Base-by-base conservation (phyloP, 805 yeast genomes). In the Pichia nakasei region DNA sequence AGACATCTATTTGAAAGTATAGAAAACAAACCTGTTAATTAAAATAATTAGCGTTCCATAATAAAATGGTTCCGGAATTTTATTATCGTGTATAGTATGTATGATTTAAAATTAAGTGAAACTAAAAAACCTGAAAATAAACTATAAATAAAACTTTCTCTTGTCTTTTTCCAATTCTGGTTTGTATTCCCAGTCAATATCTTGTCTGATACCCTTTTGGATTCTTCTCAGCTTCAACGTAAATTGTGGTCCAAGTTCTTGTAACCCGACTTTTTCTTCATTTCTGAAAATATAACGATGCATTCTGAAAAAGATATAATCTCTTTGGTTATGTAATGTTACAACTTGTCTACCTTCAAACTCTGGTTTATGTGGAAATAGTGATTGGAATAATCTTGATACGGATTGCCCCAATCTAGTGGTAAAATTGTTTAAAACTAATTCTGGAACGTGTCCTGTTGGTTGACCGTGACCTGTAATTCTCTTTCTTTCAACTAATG, bases 111-210 rank as follows among this genome's bases (percentile, higher is more conserved):
- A 34, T 22, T 13, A 40, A 9, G 13, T 19, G 15, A 15, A 19
- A 19, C 20, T 24, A n/a, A 27, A 31, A 37, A 24, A 20, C 4
- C 9, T 13, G 5, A 11, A 22, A 13, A 32, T 21, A 32, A 18
- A 15, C 13, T 45, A 91, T 53, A 91, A 67, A 59, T 87, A 82
- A 61, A 91, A 91, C 75, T 86, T 88, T 66, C 81, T 80, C 79
- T 89, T 91, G 63, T 91, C 97, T 57, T 83, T 82, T 63, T 93
- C 97, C 97, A 93, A 89, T 52, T 85, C 95, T 4, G 96, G 82
- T 54, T 86, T 78, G 66, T 88, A 95, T 64, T 93, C 97, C 97
- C 97, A 91, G 57, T 87, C 96, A 22, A 85, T 72, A 57, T 91
- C 97, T 52, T 87, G 95, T 58, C 80, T 80, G 56, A 93, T 74